Evolutionary conservation across 169 alveolate species (phyloP), one percentile per base, ranked within the genome.

Genomic region (Plasmodium reichenowi): DNA sequence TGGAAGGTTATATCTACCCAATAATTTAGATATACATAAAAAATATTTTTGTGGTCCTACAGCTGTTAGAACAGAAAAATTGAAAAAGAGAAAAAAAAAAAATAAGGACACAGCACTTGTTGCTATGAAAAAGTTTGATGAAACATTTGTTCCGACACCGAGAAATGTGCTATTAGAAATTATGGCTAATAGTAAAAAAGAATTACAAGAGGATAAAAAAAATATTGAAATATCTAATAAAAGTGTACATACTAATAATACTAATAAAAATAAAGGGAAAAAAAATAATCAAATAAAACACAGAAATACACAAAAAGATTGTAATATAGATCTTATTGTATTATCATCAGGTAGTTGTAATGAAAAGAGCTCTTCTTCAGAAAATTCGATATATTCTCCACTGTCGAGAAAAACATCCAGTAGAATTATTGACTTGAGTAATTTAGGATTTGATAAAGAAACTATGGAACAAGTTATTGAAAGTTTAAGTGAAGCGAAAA

Each of bases 1-100:
- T 74, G 96, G 95, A 3, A 94, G 97, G 32, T 88, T 95, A 75
- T 97, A 87, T 88, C 88, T 96, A 75, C 96, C 93, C 24, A 93
- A 88, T 66, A 96, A 94, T 88, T 93, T 97, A 47, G 54, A 58
- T 17, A 29, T 93, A 48, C 98, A 97, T 80, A 97, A 94, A 63
- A 93, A 88, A 64, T 96, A 97, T 72, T 95, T 95, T 90, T 97
- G 98, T 74, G 98, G 98, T 0, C 98, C 98, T 3, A 94, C 87
- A 26, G 97, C 98, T 6, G 93, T 85, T 62, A 92, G 97, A 54
- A 97, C 98, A 2, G 98, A 93, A 62, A 96, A 96, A 89, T 97
- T 95, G 88, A 88, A 94, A 67, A 89, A 95, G 85, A 94, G 96
- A 66, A 95, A 93, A 72, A 94, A 95, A 47, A 95, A 87, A 72